phyloP scores from a whole-genome alignment of 164 flowering plant species.

The Malania oleifera region DNA sequence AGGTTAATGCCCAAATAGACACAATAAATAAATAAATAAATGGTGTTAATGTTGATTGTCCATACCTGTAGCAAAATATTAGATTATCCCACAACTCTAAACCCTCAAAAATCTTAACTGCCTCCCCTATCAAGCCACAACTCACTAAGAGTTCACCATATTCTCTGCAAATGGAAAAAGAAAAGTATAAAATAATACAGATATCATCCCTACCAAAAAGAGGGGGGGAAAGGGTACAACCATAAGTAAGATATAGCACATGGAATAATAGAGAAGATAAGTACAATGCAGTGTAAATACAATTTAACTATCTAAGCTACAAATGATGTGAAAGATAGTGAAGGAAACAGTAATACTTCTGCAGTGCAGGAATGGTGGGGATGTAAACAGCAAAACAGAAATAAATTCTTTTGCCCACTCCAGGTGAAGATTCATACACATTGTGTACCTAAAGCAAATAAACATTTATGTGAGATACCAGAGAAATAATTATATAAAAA shows the following conservation, averaged over 20 bases:
- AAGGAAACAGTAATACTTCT: constrained; percentile 46
- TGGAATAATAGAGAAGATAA: not conserved
- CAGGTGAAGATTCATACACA: constrained; percentile 40
- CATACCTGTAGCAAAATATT: constrained; percentile 77
- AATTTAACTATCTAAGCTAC: not conserved
- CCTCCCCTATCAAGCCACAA: constrained; percentile 87
- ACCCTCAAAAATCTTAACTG: constrained; percentile 74
- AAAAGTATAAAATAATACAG: no score
- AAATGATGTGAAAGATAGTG: not conserved
- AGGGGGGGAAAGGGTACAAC: no score
- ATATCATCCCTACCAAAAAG: no score
- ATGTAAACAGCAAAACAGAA: constrained; percentile 51
- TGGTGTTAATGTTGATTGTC: not conserved
- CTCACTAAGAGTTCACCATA: constrained; percentile 78
- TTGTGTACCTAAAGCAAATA: constrained; percentile 53
- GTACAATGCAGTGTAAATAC: not conserved
- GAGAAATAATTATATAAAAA: not conserved
- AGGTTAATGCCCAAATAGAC: not conserved
- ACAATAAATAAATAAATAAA: not conserved
- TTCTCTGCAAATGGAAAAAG: constrained; percentile 45
- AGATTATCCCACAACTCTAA: constrained; percentile 95
- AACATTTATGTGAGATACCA: not conserved
- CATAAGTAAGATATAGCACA: no score
- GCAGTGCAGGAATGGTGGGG: constrained; percentile 70
- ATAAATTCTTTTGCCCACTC: constrained; percentile 51